Evolutionary conservation across 441 rosid genomes (phyloP), one percentile per base, ranked within the genome.

Genomic region (Syzygium syzygioides): DNA sequence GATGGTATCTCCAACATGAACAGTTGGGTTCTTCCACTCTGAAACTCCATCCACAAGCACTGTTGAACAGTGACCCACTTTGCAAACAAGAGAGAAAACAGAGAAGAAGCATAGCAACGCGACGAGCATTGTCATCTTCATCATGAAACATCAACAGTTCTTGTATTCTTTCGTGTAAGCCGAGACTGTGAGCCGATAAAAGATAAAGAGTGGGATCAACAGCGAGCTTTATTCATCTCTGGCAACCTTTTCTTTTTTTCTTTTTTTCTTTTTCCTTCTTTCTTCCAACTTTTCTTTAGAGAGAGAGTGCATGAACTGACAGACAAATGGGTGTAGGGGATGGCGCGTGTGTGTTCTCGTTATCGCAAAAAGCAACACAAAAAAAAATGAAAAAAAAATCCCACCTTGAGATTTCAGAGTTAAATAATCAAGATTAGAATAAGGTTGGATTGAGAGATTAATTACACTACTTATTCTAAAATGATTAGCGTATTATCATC

Each of bases 21-120:
- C 98, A 89, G 15, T 88, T 30, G 98, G 97, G 37, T 94, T 91
- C 87, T 91, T 93, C 98, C 98, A 94, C 89, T 92, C 90, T 41
- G 97, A 94, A 90, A 91, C 94, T 64, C 98, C 99, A 89, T 96
- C 98, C 5, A 96, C 95, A 3, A 95, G 86, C 28, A 94, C 86
- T 32, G 96, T 94, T 76, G 94, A 79, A 86, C 96, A 94, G 85
- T 89, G 88, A 91, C 91, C 93, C 89, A 85, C 92, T n/a, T 91
- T 89, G 88, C 90, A 83, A 89, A 94, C 90, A 1, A 91, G 85
- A 68, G 92, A 90, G 84, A 94, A 91, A 64, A 91, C 79, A 48
- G 86, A 88, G 45, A 93, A 66, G 86, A 90, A 88, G 86, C 91
- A 76, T 6, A 56, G 50, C n/a, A 54, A 85, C 6, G 86, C 2